Evolutionary conservation across 2,329 filamentous ascomycete species (phyloP).

Genomic region (Helicocarpus griseus): DNA sequence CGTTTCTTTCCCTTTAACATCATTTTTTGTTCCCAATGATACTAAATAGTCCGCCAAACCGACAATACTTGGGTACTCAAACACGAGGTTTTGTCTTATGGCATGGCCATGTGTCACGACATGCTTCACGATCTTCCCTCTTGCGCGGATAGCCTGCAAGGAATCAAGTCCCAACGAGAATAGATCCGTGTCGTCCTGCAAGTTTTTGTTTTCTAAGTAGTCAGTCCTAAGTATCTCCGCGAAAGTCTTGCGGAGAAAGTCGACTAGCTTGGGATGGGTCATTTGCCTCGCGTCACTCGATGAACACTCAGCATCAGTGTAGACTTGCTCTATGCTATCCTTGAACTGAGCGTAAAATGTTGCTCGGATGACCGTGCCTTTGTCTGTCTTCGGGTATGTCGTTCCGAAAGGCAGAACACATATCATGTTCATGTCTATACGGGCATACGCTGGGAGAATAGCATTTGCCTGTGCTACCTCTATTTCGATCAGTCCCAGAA

Average conservation of each 20-base stretch:
- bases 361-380: constrained; percentile 47
- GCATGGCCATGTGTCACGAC: constrained; percentile 37
- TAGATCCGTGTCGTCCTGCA: constrained; percentile 43
- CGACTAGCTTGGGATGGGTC: constrained; percentile 4
- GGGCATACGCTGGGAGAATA: constrained; percentile 42
- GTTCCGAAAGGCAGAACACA: constrained; percentile 37
- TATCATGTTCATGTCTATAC: constrained; percentile 45
- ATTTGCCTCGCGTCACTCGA: constrained; percentile 4
- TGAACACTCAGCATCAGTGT: constrained; percentile 21
- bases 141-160: constrained; percentile 48
- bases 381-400: constrained; percentile 45
- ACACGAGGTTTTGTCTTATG: constrained; percentile 46
- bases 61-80: constrained; percentile 45
- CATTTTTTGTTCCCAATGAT: constrained; percentile 30
- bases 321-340: constrained; percentile 38
- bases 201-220: constrained; percentile 19
- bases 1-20: constrained; percentile 15
- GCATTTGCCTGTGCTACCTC: constrained; percentile 43
- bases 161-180: constrained; percentile 51
- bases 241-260: constrained; percentile 11
- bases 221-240: constrained; percentile 13
- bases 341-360: constrained; percentile 42
- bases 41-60: constrained; percentile 38
- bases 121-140: constrained; percentile 42
- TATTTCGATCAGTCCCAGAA: constrained; percentile 42